A percentile compares a stretch with the other conserved stretches of the same genome.
Evolutionary conservation across 768 basidiomycete genomes (phyloP).

Genomic region (Serendipita vermifera): DNA sequence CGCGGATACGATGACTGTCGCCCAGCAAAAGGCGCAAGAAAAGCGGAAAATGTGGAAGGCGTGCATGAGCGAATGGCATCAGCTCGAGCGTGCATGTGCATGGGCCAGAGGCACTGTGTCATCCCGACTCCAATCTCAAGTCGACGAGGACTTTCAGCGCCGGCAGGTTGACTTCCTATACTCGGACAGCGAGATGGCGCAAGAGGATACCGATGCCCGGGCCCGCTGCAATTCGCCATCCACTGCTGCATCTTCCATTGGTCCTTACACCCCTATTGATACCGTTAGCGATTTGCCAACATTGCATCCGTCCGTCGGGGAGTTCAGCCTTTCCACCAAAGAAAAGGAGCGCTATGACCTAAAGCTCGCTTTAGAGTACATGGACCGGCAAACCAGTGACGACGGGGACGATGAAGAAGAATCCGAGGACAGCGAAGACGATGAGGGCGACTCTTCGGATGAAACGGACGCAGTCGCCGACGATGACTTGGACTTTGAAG

Average conservation of each 20-base stretch:
- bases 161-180: too few species aligned
- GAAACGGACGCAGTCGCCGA: not conserved
- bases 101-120: not conserved
- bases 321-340: too few species aligned
- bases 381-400: too few species aligned
- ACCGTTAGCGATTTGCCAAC: not conserved
- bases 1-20: not conserved
- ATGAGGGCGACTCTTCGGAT: not conserved
- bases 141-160: too few species aligned
- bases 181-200: not conserved
- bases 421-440: not conserved
- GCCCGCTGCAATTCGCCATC: not conserved
- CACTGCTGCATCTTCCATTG: conserved; percentile 2
- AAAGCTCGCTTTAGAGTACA: too few species aligned
- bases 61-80: conserved; percentile 3
- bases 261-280: not conserved
- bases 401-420: too few species aligned
- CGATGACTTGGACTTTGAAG: not conserved
- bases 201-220: too few species aligned
- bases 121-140: not conserved
- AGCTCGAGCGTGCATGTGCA: conserved; percentile 2
- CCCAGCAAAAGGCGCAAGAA: not conserved
- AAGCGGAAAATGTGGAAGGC: conserved; percentile 9
- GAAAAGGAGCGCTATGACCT: too few species aligned
- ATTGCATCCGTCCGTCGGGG: too few species aligned